Evolutionary conservation across 306 rosid genomes (phyloP), one percentile per base, ranked within the genome.

Genomic region (Rosa multiflora): DNA sequence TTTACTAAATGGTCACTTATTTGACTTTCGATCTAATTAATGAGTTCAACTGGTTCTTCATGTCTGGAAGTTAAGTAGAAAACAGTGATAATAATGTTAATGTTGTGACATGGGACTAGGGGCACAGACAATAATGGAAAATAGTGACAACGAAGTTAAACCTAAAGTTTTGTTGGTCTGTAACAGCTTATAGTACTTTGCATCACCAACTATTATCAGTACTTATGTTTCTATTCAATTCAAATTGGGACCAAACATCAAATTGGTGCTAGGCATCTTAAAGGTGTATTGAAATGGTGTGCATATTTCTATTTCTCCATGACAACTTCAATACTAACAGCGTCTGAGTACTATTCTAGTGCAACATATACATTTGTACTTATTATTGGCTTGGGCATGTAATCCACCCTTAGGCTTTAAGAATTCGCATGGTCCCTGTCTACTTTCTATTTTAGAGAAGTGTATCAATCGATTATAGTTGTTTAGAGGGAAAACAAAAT

Each of bases 261-360:
- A 5, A n/a, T 43, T 68, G 9, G 23, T 20, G 52, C 73, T 67
- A 8, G 18, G 48, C 49, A 67, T 67, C 3, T 29, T 66, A 17
- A 6, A 68, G 49, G 2, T 20, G 44, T 10, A 42, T 35, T 23
- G 15, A 20, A 5, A 43, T 20, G 15, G 29, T 43, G 15, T 66
- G n/a, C 69, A 17, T 32, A 35, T 63, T 72, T 49, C 76, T 37
- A 11, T 37, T 52, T 73, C 23, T 73, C 49, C 26, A 37, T 10
- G 35, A 13, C 53, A 39, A n/a, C 77, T 39, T 56, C 59, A 56
- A 40, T 39, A 74, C 63, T 12, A 40, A 74, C 47, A 74, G 77
- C 35, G 40, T 23, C 68, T 3, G 3, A 39, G 53, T 39, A 21
- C 52, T 74, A 15, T 49, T 10, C 66, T 35, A 42, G 20, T 37